Base-by-base conservation (phyloP, 495 filamentous ascomycete species). In the Talaromyces thailandensis region DNA sequence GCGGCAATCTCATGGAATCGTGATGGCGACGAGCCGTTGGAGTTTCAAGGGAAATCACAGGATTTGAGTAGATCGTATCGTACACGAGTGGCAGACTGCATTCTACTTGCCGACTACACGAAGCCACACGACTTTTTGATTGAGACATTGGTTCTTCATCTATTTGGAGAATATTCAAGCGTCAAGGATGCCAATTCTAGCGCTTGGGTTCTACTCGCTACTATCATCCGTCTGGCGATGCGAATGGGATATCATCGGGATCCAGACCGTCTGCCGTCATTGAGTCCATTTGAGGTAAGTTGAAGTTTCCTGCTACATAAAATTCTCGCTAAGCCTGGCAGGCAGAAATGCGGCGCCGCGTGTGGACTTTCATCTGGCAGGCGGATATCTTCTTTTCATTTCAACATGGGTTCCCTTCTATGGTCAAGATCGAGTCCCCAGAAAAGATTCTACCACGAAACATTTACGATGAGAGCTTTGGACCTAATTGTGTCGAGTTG, bases 191-290 rank as follows among this genome's bases (percentile, higher is more conserved):
- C 70, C 6, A 75, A 79, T 63, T 74, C 74, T 29, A 75, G 78
- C 52, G 73, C 75, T 56, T 84, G 79, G 65, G 67, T 85, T 9
- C 62, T 81, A 11, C 71, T 77, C 0, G 77, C 78, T 8, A 73
- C 75, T 16, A 64, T 73, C n/a, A 71, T 82, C 23, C 77, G 81
- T n/a, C 69, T 85, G 2, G 80, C 84, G 62, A 51, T 85, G 51
- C 75, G 77, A 43, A 81, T 83, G 77, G 84, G 82, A n/a, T 74
- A 82, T 23, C 84, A 86, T 62, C 76, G 83, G 21, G 84, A 86
- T 32, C 68, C 70, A 0, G 21, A 45, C 1, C 40, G 67, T 18
- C 62, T 65, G 11, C 32, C 43, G 1, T 64, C 60, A 12, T 67
- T 74, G 26, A 60, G 64, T 5, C 48, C 56, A 23, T 71, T 76